phyloP scores from a whole-genome alignment of 306 rosid species.

The Adenanthera pavonina region DNA sequence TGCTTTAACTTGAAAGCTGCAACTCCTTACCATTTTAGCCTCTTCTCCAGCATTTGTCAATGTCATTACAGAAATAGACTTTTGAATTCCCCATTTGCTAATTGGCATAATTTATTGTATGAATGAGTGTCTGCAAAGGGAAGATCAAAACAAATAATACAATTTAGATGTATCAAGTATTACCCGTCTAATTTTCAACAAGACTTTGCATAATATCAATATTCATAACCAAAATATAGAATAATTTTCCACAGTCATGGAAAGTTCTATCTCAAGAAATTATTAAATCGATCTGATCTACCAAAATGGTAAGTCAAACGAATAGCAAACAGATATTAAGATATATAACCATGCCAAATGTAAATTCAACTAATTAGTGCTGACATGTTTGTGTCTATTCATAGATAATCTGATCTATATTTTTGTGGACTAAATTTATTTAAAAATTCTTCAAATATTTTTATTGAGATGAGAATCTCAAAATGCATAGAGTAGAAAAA shows the following conservation, averaged over 20 bases:
- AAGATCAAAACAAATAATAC: constrained; percentile 22
- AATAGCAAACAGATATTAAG: background rate
- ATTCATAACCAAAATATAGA: background rate
- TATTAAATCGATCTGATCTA: background rate
- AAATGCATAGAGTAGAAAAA: background rate
- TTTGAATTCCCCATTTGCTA: constrained; percentile 62
- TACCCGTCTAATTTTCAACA: background rate
- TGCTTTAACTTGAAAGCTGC: constrained; percentile 22
- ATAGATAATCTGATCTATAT: background rate
- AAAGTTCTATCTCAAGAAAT: background rate
- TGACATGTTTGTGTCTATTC: background rate
- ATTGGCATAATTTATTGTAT: constrained; percentile 58
- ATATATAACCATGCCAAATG: background rate
- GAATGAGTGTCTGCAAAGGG: constrained; percentile 47
- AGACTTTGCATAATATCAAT: background rate
- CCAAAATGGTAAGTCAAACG: background rate
- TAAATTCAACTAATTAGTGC: background rate
- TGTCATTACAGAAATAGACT: constrained; percentile 55
- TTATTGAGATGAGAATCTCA: background rate
- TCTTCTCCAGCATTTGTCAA: constrained; percentile 11
- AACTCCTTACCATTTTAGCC: constrained; percentile 31
- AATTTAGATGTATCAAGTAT: constrained; percentile 3
- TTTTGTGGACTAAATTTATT: background rate
- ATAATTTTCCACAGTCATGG: background rate
- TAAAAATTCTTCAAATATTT: background rate